Conservation (phyloP, 2,329 filamentous ascomycete species). For the Didymella exigua region DNA sequence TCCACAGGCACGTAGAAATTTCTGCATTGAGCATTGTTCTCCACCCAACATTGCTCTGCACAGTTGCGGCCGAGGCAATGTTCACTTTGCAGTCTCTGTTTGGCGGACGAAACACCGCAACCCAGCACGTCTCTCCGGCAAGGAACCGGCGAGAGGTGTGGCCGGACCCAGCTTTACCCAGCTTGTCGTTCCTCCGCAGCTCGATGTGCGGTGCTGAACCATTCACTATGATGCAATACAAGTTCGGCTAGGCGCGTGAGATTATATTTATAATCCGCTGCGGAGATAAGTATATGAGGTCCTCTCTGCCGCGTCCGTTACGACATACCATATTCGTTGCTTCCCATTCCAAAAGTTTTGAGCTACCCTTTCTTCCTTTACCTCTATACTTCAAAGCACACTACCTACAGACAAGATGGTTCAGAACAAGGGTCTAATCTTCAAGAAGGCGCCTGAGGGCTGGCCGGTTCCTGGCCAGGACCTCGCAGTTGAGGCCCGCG, state of each 20-base stretch:
- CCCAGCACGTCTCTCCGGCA: constrained; percentile 3
- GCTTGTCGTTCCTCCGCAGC: constrained; percentile 1
- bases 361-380: constrained; percentile 1
- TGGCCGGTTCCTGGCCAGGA: constrained; percentile 73
- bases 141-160: constrained; percentile 10
- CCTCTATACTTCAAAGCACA: constrained; percentile 3
- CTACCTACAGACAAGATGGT: constrained; percentile 48
- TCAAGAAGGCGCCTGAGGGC: constrained; percentile 70
- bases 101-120: constrained; percentile 13
- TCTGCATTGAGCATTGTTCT: constrained; percentile 14
- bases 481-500: constrained; percentile 68
- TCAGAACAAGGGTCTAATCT: constrained; percentile 77
- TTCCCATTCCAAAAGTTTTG: neutral
- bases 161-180: constrained; percentile 1
- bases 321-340: neutral
- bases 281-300: constrained; percentile 8
- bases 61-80: constrained; percentile 5
- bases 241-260: constrained; percentile 2
- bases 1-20: constrained; percentile 20
- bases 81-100: neutral
- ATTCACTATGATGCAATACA: constrained; percentile 16
- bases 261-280: constrained; percentile 10
- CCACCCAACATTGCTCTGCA: constrained; percentile 3
- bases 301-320: neutral
- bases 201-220: neutral